A percentile compares a stretch with the other conserved stretches of the same genome.
phyloP scores from a whole-genome alignment of 1,139 yeast genomes.

The Diutina pseudorugosa region DNA sequence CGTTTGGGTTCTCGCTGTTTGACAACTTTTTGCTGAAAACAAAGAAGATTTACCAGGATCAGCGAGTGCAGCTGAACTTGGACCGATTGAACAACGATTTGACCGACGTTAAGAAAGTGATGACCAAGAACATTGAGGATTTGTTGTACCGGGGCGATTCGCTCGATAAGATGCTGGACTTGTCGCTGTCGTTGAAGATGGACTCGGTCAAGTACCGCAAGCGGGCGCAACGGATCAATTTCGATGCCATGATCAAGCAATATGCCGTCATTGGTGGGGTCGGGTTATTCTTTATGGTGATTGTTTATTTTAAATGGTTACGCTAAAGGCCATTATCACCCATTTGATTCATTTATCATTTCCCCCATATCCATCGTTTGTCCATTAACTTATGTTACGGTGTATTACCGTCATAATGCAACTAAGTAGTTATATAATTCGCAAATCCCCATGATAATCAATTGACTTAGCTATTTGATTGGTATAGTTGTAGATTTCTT shows the following conservation, averaged over 20 bases:
- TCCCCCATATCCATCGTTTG: too few species aligned
- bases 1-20: constrained; percentile 83
- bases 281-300: constrained; percentile 59
- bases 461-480: too few species aligned
- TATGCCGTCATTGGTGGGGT: constrained; percentile 78
- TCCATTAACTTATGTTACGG: too few species aligned
- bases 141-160: constrained; percentile 89
- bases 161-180: constrained; percentile 82
- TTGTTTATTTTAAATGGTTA: constrained; percentile 74
- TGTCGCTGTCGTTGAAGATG: constrained; percentile 66
- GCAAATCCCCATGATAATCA: too few species aligned
- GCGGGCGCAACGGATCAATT: constrained; percentile 82
- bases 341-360: too few species aligned
- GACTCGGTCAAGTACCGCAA: constrained; percentile 83
- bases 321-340: too few species aligned
- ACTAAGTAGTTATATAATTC: too few species aligned
- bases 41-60: constrained; percentile 78
- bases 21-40: constrained; percentile 79
- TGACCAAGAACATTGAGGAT: constrained; percentile 95
- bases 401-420: too few species aligned
- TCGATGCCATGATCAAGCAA: constrained; percentile 79
- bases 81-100: constrained; percentile 80
- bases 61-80: constrained; percentile 78
- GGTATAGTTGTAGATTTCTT: too few species aligned
- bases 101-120: constrained; percentile 86